These are phyloP conservation scores for Suhomyces prunicola DNA, from an alignment of 805 yeast species.

Conservation along the genomic window DNA sequence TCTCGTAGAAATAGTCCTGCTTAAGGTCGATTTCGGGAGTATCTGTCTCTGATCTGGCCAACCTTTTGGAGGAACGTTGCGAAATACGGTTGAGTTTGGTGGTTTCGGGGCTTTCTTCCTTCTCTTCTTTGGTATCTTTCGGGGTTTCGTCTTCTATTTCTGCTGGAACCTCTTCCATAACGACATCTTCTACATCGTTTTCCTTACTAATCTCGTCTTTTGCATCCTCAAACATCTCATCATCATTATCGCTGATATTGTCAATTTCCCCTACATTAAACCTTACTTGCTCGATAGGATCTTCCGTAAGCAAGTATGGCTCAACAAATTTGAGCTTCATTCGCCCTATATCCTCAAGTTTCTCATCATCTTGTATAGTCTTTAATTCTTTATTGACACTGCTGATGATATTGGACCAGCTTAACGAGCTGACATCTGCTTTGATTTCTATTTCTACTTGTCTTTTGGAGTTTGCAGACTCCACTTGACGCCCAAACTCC, in stretches of 20 bases:
- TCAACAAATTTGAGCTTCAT: constrained; percentile 46
- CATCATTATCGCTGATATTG: not conserved
- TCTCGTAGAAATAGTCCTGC: constrained; percentile 24
- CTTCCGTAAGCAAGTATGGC: constrained; percentile 49
- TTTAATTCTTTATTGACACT: constrained; percentile 34
- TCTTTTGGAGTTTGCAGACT: constrained; percentile 8
- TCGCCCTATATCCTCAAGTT: constrained; percentile 33
- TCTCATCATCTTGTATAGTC: constrained; percentile 29
- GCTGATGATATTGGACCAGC: constrained; percentile 29
- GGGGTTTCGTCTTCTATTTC: constrained; percentile 10
- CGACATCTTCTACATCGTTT: not conserved
- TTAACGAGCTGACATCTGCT: constrained; percentile 6
- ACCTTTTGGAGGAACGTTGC: constrained; percentile 25
- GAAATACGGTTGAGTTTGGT: not conserved
- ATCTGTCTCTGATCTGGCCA: constrained; percentile 25
- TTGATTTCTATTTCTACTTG: constrained; percentile 6
- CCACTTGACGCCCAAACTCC: constrained; percentile 26
- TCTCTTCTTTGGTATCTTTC: not conserved
- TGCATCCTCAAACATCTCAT: not conserved
- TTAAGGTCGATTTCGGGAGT: constrained; percentile 21
- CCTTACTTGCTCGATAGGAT: constrained; percentile 44
- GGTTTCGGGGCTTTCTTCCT: not conserved
- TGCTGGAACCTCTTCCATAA: constrained; percentile 11
- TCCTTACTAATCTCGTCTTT: constrained; percentile 1
- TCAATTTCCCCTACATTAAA: constrained; percentile 22